Conservation (phyloP, 805 yeast genomes). For the Candida silvatica region DNA sequence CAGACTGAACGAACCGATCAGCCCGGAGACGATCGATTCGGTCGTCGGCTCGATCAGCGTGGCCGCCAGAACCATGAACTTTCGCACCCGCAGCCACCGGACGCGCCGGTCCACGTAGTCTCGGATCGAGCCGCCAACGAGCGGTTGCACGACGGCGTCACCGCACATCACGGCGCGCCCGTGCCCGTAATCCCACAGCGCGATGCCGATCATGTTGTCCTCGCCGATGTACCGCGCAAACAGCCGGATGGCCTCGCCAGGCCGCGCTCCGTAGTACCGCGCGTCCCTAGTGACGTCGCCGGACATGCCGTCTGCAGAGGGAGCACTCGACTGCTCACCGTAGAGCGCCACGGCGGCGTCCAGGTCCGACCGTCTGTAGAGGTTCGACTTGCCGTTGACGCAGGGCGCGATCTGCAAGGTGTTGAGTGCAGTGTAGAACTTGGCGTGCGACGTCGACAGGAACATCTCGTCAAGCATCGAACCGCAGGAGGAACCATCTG, state of each 20-base stretch:
- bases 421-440: conserved; percentile 75
- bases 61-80: conserved; percentile 80
- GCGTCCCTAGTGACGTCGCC: conserved; percentile 28
- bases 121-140: conserved; percentile 29
- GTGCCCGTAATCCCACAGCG: conserved; percentile 61
- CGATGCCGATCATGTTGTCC: conserved; percentile 87
- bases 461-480: conserved; percentile 80
- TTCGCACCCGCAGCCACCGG: conserved; percentile 81
- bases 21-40: conserved; percentile 61
- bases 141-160: conserved; percentile 74
- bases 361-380: conserved; percentile 60
- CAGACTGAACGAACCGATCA: conserved; percentile 54
- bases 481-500: conserved; percentile 30
- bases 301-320: conserved; percentile 16
- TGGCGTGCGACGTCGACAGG: conserved; percentile 73
- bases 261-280: conserved; percentile 16
- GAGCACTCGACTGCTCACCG: conserved; percentile 17
- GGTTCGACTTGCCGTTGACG: conserved; percentile 82
- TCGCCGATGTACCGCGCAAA: conserved; percentile 84
- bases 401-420: conserved; percentile 74
- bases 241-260: conserved; percentile 47
- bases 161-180: conserved; percentile 73
- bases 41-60: conserved; percentile 84
- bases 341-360: conserved; percentile 45
- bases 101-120: conserved; percentile 65